phyloP scores from a whole-genome alignment of 2,329 filamentous ascomycete species.

The Alternaria brassicae region DNA sequence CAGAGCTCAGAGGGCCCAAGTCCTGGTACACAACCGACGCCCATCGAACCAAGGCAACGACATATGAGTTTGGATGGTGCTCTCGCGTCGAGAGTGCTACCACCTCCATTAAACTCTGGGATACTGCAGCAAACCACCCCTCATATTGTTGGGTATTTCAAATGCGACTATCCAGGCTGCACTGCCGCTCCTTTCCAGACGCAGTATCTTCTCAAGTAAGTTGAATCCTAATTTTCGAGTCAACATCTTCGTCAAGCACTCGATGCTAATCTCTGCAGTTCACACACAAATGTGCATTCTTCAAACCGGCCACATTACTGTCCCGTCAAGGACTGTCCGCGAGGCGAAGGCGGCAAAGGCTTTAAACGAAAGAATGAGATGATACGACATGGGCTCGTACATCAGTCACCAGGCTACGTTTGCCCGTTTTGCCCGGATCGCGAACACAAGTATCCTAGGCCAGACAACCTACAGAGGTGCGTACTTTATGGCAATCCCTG shows the following conservation, averaged over 20 bases:
- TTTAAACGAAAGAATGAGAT: conserved; percentile 76
- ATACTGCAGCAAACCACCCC: conserved; percentile 37
- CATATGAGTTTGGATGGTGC: conserved; percentile 43
- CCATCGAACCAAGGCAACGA: conserved; percentile 37
- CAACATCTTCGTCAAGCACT: neutral
- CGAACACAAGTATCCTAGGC: conserved; percentile 92
- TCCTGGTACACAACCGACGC: conserved; percentile 38
- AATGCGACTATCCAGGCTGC: conserved; percentile 70
- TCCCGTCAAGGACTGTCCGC: conserved; percentile 63
- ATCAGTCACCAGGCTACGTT: conserved; percentile 92
- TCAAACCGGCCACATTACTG: conserved; percentile 70
- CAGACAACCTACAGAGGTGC: conserved; percentile 94
- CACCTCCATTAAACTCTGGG: conserved; percentile 40
- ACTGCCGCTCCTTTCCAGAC: conserved; percentile 78
- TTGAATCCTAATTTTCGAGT: neutral
- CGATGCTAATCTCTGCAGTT: conserved; percentile 52
- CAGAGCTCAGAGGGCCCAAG: conserved; percentile 48
- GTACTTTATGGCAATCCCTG: conserved; percentile 30
- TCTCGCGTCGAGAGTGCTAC: conserved; percentile 40
- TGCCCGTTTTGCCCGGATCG: conserved; percentile 95
- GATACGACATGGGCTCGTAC: conserved; percentile 83
- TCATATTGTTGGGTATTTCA: conserved; percentile 44
- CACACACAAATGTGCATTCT: conserved; percentile 74
- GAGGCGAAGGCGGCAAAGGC: conserved; percentile 68
- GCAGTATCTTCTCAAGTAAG: conserved; percentile 74